Evolutionary conservation across 345 rosid genomes (phyloP).

Genomic region (Geranium brycei): DNA sequence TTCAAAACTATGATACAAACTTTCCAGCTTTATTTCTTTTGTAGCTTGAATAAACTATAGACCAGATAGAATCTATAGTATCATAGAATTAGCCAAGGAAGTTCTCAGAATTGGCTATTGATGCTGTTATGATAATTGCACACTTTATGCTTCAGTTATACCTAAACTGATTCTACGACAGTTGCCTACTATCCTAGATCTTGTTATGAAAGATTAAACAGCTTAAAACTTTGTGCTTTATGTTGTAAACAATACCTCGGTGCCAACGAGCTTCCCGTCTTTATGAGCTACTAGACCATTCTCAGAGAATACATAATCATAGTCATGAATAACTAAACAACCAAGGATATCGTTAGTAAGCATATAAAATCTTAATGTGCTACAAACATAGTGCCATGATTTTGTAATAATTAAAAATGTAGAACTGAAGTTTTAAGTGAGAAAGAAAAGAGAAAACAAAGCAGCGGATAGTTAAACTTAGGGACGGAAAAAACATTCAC

Average conservation of each 20-base stretch:
- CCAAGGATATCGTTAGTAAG: background rate
- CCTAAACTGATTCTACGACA: too few species aligned
- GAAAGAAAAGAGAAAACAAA: too few species aligned
- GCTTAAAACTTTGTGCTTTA: background rate
- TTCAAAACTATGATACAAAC: background rate
- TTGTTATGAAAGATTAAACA: background rate
- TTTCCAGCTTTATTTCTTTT: too few species aligned
- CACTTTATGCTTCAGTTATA: background rate
- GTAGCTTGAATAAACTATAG: background rate
- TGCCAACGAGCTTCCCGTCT: constrained; percentile 72
- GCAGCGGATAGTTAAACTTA: too few species aligned
- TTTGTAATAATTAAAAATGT: background rate
- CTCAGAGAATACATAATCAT: constrained; percentile 88
- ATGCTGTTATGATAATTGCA: background rate
- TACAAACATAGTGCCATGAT: background rate
- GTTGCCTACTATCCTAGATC: background rate
- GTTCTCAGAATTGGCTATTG: background rate
- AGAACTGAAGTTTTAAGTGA: background rate
- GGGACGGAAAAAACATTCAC: too few species aligned
- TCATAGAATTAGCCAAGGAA: background rate
- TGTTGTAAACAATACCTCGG: constrained; percentile 41
- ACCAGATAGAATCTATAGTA: background rate
- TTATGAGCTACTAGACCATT: constrained; percentile 95
- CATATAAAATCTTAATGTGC: background rate
- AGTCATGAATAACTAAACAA: constrained; percentile 65